Percentiles rank a stretch among this genome's conserved stretches.
Evolutionary conservation across 23 red algal genomes (phyloP).

Genomic region (Chondrus crispus): DNA sequence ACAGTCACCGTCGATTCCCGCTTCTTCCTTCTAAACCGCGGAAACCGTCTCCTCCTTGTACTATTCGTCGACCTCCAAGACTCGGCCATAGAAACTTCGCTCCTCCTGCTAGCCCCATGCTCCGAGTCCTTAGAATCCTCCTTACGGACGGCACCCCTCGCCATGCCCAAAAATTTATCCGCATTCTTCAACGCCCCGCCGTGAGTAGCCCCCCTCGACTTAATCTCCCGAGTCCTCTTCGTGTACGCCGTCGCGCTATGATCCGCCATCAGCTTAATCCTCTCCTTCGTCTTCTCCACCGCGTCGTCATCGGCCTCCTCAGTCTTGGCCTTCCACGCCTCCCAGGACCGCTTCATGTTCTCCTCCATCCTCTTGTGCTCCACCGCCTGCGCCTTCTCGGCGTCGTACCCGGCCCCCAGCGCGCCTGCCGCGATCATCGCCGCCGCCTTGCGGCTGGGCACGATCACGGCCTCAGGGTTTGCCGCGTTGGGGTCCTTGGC

Average conservation of each 20-base stretch:
- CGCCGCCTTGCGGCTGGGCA: constrained; percentile 51
- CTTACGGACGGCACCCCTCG: background rate
- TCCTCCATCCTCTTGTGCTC: constrained; percentile 41
- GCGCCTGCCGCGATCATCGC: constrained; percentile 52
- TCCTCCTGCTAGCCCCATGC: background rate
- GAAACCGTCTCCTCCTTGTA: constrained; percentile 23
- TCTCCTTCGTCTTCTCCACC: constrained; percentile 28
- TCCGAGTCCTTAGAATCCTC: background rate
- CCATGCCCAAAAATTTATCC: background rate
- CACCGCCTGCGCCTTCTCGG: constrained; percentile 21
- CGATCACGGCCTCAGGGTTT: constrained; percentile 29
- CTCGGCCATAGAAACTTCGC: background rate
- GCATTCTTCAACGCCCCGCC: background rate
- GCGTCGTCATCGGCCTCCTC: constrained; percentile 39
- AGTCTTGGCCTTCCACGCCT: constrained; percentile 34
- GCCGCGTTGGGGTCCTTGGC: constrained; percentile 17
- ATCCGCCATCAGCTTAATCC: constrained; percentile 40
- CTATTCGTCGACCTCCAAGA: background rate
- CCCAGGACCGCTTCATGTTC: constrained; percentile 18
- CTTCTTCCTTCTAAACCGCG: constrained; percentile 29
- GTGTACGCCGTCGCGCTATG: constrained; percentile 47
- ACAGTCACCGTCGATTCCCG: constrained; percentile 2
- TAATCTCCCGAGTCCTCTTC: constrained; percentile 46
- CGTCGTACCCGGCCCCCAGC: constrained; percentile 39
- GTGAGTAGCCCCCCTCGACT: constrained; percentile 4